Conservation (phyloP, 1,284 basidiomycete genomes). For the Trichosporon ovoides region DNA sequence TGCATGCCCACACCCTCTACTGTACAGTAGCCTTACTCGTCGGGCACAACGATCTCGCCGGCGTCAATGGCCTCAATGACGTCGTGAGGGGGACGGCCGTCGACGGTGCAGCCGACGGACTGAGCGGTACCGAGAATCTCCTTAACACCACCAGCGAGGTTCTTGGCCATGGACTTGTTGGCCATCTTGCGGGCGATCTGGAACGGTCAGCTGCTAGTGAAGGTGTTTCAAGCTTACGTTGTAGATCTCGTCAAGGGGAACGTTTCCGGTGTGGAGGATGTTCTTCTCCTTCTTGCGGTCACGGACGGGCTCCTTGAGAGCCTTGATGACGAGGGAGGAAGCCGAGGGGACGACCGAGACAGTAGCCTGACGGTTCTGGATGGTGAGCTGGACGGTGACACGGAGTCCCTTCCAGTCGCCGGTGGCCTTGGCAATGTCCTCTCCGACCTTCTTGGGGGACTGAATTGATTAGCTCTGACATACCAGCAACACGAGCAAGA, state of each 20-base stretch:
- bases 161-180: slow-evolving; percentile 90
- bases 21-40: slow-evolving; percentile 60
- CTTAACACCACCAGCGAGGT: slow-evolving; percentile 83
- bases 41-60: slow-evolving; percentile 90
- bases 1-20: slow-evolving; percentile 24
- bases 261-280: slow-evolving; percentile 96
- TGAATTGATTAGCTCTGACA: slow-evolving; percentile 50
- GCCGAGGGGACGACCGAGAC: slow-evolving; percentile 97
- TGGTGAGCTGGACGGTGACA: slow-evolving; percentile 97
- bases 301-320: slow-evolving; percentile 98
- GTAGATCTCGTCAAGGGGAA: slow-evolving; percentile 89
- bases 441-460: slow-evolving; percentile 99
- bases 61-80: slow-evolving; percentile 93
- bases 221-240: slow-evolving; percentile 54
- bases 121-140: slow-evolving; percentile 93
- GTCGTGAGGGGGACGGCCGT: slow-evolving; percentile 89
- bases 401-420: slow-evolving; percentile 99
- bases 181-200: slow-evolving; percentile 76
- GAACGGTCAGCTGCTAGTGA: neutral
- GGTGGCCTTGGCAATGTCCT: slow-evolving; percentile 99
- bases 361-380: slow-evolving; percentile 99
- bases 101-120: slow-evolving; percentile 89
- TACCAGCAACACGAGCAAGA: too few relatives aligned
- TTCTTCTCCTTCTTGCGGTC: slow-evolving; percentile 99
- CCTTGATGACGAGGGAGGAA: slow-evolving; percentile 95